These are phyloP conservation scores for Claviceps pusilla DNA, from an alignment of 2,329 filamentous ascomycete genomes.

Conservation along the genomic window DNA sequence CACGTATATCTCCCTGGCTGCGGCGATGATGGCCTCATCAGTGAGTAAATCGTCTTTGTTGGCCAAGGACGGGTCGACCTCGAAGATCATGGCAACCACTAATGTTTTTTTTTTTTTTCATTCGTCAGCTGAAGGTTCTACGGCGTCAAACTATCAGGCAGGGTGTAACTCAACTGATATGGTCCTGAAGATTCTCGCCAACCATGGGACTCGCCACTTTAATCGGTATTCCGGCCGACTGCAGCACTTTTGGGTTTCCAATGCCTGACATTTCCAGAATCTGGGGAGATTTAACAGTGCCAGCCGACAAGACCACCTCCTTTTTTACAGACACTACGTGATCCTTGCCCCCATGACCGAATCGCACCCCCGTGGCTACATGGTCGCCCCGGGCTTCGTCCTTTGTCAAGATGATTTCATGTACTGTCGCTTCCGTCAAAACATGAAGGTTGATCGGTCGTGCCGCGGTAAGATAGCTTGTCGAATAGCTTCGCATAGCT, in stretches of 20 bases:
- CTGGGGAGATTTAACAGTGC: constrained; percentile 40
- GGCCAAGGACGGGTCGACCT: constrained; percentile 26
- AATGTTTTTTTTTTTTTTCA: not conserved
- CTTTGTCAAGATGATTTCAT: constrained; percentile 14
- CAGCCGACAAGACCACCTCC: constrained; percentile 46
- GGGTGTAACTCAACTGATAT: constrained; percentile 14
- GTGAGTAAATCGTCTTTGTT: constrained; percentile 25
- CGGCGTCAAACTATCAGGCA: not conserved
- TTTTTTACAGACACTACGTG: constrained; percentile 23
- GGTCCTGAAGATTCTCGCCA: constrained; percentile 35
- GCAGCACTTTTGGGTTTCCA: constrained; percentile 27
- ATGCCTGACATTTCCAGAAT: constrained; percentile 48
- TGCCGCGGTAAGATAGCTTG: constrained; percentile 25
- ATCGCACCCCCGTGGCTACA: constrained; percentile 19
- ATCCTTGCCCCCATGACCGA: constrained; percentile 22
- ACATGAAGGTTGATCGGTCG: constrained; percentile 27
- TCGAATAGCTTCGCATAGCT: constrained; percentile 32
- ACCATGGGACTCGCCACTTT: constrained; percentile 29
- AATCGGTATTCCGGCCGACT: constrained; percentile 21
- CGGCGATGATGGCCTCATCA: constrained; percentile 14
- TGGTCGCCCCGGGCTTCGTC: constrained; percentile 3
- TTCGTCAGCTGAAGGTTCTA: not conserved
- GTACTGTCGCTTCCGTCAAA: constrained; percentile 16
- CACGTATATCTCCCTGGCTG: constrained; percentile 20
- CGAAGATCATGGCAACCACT: constrained; percentile 28